Percentiles rank a stretch among this genome's conserved stretches.
phyloP scores from a whole-genome alignment of 2,329 filamentous ascomycete genomes.

The Aspergillus amoenus region DNA sequence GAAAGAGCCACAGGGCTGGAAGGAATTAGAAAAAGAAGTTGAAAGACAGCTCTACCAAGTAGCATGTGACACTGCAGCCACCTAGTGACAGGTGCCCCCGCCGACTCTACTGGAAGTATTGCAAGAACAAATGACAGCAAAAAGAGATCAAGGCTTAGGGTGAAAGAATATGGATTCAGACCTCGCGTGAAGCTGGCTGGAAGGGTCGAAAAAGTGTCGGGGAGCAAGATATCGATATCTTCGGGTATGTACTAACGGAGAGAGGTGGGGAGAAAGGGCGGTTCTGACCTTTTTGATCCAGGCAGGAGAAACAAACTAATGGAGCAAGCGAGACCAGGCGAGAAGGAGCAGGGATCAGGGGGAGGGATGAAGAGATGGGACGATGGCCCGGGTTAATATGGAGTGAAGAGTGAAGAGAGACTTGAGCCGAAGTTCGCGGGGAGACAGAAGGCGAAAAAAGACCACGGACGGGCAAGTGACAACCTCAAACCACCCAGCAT shows the following conservation, averaged over 20 bases:
- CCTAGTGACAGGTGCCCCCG: background rate
- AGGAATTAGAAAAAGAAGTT: constrained; percentile 1
- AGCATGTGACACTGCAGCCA: constrained; percentile 3
- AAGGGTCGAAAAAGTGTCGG: background rate
- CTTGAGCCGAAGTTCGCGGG: background rate
- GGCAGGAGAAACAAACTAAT: background rate
- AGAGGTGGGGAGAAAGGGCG: background rate
- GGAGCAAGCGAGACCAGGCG: background rate
- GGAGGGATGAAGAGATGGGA: background rate
- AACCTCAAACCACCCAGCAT: background rate
- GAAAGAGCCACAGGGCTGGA: background rate
- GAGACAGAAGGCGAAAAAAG: background rate
- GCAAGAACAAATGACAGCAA: background rate
- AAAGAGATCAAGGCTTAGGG: background rate
- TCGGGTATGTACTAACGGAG: background rate
- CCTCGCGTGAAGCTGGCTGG: background rate
- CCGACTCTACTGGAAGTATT: background rate
- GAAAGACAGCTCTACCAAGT: background rate
- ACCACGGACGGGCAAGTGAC: background rate
- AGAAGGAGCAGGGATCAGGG: background rate
- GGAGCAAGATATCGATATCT: background rate
- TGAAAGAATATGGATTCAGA: background rate
- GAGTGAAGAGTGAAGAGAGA: background rate
- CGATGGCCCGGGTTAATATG: background rate
- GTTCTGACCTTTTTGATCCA: background rate